Base-by-base conservation (phyloP, 2,329 filamentous ascomycete genomes). In the Sporothrix luriei region DNA sequence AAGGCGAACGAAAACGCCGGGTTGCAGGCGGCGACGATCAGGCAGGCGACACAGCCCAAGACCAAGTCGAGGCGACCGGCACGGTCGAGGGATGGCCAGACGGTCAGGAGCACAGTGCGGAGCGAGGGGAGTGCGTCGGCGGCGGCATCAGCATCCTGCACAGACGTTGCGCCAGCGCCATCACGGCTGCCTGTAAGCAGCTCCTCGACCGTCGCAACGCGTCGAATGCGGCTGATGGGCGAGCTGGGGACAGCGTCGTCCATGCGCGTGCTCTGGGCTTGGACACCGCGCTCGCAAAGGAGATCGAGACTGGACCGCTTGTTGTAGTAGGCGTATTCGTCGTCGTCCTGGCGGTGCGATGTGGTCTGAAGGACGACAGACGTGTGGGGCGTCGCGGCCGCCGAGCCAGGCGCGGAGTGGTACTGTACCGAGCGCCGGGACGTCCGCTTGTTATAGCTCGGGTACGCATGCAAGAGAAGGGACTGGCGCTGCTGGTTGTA, bases 1-100 rank as follows among this genome's bases (percentile, higher is more conserved):
- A 97, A 89, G 10, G 91, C 82, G 76, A 86, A 93, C 0, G 92
- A 90, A 74, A 97, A 97, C 0, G 87, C 81, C 0, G 93, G 91
- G 66, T 75, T 78, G 33, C 86, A 84, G 3, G 84, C 86, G 3
- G 91, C 90, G 61, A 91, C 88, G 0, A 90, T 74, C 0, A 90
- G 74, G 40, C 90, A 88, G 57, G 85, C 83, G 0, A 85, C n/a
- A 11, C 92, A 79, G 1, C 89, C 92, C 1, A 85, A 68, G 0
- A 90, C 38, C 0, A 96, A 79, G 14, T 86, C 77, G 0, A 85
- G 1, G 1, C 85, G 86, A 14, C 89, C 82, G 7, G 73, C 79
- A 66, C 74, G 75, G 0, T 81, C 79, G 0, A 97, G 80, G 0
- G 79, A 83, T 0, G 91, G 90, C 87, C 91, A 91, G 0, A 97